Evolutionary conservation across 2,329 filamentous ascomycete genomes (phyloP).

Genomic region (Trichothecium sympodiale): DNA sequence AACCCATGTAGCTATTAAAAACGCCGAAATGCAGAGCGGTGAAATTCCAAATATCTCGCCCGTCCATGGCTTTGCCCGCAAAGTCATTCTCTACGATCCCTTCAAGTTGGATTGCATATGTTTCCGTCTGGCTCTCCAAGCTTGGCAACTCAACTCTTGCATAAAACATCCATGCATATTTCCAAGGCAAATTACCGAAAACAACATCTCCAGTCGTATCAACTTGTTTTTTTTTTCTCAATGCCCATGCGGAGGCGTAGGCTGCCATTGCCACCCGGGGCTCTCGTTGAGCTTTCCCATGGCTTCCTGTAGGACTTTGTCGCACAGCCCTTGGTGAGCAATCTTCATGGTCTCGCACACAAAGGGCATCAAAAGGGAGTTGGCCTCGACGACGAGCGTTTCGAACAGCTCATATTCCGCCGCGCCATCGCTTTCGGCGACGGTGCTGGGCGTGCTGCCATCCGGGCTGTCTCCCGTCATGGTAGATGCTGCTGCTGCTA

Average conservation of each 20-base stretch:
- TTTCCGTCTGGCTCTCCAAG: no score
- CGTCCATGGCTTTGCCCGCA: no score
- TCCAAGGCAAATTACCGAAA: no score
- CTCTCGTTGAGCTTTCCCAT: conserved; percentile 10
- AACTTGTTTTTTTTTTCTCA: no score
- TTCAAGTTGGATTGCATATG: no score
- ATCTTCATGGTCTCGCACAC: conserved; percentile 16
- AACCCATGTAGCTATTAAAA: no score
- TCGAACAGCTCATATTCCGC: conserved; percentile 20
- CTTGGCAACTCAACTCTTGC: no score
- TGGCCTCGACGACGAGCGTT: conserved; percentile 19
- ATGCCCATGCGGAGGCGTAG: no score
- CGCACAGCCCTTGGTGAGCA: conserved; percentile 18
- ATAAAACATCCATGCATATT: background rate
- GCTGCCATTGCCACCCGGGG: conserved; percentile 1
- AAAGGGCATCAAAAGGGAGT: conserved; percentile 23
- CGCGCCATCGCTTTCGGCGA: conserved; percentile 10
- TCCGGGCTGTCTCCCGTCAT: conserved; percentile 6
- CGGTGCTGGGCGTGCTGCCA: conserved; percentile 15
- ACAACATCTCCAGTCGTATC: no score
- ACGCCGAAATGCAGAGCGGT: no score
- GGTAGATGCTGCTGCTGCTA: conserved; percentile 4
- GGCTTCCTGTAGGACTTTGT: conserved; percentile 19
- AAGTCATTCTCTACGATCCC: no score
- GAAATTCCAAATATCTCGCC: no score